phyloP scores from a whole-genome alignment of 345 rosid species.

The Populus tremula region DNA sequence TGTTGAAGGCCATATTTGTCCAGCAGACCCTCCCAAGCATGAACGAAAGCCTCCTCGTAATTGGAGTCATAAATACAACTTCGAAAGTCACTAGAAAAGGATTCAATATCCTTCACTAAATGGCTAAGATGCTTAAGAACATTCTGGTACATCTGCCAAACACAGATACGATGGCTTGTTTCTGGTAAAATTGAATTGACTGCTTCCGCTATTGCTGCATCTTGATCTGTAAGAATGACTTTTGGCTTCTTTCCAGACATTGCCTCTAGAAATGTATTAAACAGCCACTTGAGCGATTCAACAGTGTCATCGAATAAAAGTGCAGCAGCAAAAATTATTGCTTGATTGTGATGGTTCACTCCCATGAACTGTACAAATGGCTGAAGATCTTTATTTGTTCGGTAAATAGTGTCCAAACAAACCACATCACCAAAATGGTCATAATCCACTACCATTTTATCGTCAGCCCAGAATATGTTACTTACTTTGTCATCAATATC shows the following conservation, averaged over 20 bases:
- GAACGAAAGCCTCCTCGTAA: slow-evolving; percentile 1
- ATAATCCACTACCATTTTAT: slow-evolving; percentile 30
- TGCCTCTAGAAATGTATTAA: slow-evolving; percentile 29
- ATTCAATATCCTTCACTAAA: slow-evolving; percentile 10
- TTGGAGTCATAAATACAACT: background rate
- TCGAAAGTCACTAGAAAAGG: slow-evolving; percentile 26
- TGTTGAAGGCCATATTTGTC: background rate
- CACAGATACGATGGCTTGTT: slow-evolving; percentile 22
- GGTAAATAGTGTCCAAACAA: slow-evolving; percentile 34
- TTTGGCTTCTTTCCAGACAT: slow-evolving; percentile 44
- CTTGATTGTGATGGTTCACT: slow-evolving; percentile 39
- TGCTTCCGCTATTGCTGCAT: slow-evolving; percentile 32
- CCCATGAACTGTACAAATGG: slow-evolving; percentile 39
- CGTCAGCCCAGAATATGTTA: slow-evolving; percentile 45
- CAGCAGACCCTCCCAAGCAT: slow-evolving; percentile 2
- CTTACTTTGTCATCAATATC: slow-evolving; percentile 37
- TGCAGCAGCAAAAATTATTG: slow-evolving; percentile 33
- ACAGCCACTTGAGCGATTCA: slow-evolving; percentile 35
- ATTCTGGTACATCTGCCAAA: slow-evolving; percentile 42
- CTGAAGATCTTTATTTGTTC: slow-evolving; percentile 26
- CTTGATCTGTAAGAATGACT: slow-evolving; percentile 40
- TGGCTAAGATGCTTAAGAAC: slow-evolving; percentile 32
- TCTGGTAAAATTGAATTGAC: slow-evolving; percentile 33
- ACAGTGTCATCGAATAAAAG: slow-evolving; percentile 38
- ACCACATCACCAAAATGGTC: slow-evolving; percentile 37